phyloP scores from a whole-genome alignment of 352 stramenopile species.

The Phytophthora sojae region DNA sequence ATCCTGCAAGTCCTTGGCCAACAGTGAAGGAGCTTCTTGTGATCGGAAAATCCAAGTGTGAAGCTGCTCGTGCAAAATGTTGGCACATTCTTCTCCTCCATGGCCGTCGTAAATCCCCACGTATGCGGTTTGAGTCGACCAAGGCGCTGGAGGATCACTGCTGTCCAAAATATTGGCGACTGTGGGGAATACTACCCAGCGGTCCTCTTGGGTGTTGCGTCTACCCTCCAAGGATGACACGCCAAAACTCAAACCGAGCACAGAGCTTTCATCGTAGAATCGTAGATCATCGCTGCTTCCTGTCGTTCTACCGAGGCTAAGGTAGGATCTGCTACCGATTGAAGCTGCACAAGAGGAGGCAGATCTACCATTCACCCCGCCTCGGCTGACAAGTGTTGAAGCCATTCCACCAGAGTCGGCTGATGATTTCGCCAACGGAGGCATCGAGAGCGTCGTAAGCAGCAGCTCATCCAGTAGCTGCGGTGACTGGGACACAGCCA shows the following conservation, averaged over 20 bases:
- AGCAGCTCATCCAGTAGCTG: conserved; percentile 78
- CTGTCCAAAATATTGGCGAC: conserved; percentile 32
- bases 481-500: conserved; percentile 66
- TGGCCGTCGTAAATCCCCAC: conserved; percentile 89
- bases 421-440: conserved; percentile 48
- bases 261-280: conserved; percentile 51
- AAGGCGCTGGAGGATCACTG: conserved; percentile 7
- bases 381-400: conserved; percentile 15
- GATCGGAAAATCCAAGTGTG: conserved; percentile 70
- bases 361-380: background rate
- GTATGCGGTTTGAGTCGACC: conserved; percentile 49
- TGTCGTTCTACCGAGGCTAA: conserved; percentile 3
- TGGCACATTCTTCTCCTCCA: conserved; percentile 73
- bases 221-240: conserved; percentile 68
- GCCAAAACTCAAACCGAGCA: conserved; percentile 48
- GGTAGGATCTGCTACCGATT: conserved; percentile 7
- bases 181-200: conserved; percentile 63
- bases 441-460: conserved; percentile 80
- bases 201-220: conserved; percentile 81
- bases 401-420: background rate
- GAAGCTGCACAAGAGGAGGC: conserved; percentile 9
- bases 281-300: conserved; percentile 35
- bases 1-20: conserved; percentile 39
- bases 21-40: conserved; percentile 34
- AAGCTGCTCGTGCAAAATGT: conserved; percentile 79